Percentiles rank a stretch among this genome's conserved stretches.
Evolutionary conservation across 1,139 yeast genomes (phyloP).

Genomic region (Citeromyces hawaiiensis): DNA sequence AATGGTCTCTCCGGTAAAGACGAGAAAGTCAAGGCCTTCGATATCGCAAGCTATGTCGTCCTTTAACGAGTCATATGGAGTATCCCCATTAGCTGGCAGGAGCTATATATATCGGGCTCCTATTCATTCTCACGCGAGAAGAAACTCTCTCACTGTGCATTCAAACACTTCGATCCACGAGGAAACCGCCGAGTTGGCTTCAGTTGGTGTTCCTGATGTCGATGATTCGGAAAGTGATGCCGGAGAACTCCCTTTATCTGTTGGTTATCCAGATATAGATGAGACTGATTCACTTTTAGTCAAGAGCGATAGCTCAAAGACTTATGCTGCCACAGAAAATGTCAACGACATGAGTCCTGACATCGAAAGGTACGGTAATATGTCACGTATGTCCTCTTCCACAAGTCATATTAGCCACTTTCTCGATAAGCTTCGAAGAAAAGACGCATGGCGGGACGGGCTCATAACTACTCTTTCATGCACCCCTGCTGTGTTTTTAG

Average conservation of each 20-base stretch:
- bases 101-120: conserved; percentile 16
- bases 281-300: not conserved
- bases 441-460: conserved; percentile 8
- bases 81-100: conserved; percentile 7
- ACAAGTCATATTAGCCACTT: not conserved
- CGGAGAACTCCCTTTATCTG: not conserved
- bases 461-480: conserved; percentile 30
- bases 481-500: conserved; percentile 71
- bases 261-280: not conserved
- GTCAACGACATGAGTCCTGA: conserved; percentile 1
- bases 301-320: not conserved
- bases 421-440: conserved; percentile 1
- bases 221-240: conserved; percentile 7
- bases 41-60: conserved; percentile 3
- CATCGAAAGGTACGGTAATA: not conserved
- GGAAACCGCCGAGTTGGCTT: conserved; percentile 51
- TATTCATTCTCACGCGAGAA: conserved; percentile 7
- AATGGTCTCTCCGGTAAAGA: not conserved
- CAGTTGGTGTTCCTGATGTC: conserved; percentile 37
- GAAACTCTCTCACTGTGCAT: conserved; percentile 19
- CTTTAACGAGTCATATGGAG: not conserved
- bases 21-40: conserved; percentile 1
- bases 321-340: not conserved
- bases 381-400: not conserved
- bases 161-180: conserved; percentile 42